A percentile compares a stretch with the other conserved stretches of the same genome.
Evolutionary conservation across 176 grass and related monocot species (phyloP).

Genomic region (Otatea glauca): DNA sequence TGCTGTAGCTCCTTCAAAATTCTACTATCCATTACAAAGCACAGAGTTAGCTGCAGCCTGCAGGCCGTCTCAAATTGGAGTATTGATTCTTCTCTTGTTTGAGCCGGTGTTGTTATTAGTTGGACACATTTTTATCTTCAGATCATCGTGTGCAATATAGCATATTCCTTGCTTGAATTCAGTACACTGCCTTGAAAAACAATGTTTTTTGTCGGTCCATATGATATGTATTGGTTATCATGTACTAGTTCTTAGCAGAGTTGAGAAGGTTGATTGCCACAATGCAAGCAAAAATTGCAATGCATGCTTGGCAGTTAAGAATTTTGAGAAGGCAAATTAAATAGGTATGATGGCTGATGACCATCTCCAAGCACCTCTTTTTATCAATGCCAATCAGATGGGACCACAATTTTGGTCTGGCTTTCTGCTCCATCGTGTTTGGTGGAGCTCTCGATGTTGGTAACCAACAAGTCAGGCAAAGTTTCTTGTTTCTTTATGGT

Average conservation of each 20-base stretch:
- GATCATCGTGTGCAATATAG: neutral
- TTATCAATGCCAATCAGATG: slow-evolving; percentile 31
- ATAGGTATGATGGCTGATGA: slow-evolving; percentile 33
- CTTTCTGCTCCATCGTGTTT: slow-evolving; percentile 32
- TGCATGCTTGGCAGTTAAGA: slow-evolving; percentile 22
- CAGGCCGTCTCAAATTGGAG: slow-evolving; percentile 4
- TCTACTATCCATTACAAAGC: slow-evolving; percentile 20
- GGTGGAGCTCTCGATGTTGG: slow-evolving; percentile 57
- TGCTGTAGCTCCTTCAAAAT: neutral
- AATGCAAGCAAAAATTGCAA: neutral
- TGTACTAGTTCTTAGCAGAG: neutral
- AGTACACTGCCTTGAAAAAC: slow-evolving; percentile 32
- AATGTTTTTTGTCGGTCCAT: slow-evolving; percentile 32
- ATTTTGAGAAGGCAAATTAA: slow-evolving; percentile 24
- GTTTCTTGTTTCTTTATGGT: slow-evolving; percentile 46
- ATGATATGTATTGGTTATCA: neutral
- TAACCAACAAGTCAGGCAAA: slow-evolving; percentile 34
- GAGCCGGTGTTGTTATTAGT: neutral
- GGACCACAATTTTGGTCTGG: slow-evolving; percentile 46
- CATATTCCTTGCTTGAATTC: slow-evolving; percentile 49
- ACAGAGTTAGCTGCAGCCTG: slow-evolving; percentile 29
- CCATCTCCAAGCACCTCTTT: slow-evolving; percentile 46
- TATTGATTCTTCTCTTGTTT: slow-evolving; percentile 35
- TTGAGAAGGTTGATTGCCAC: slow-evolving; percentile 18
- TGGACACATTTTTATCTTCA: slow-evolving; percentile 4